Base-by-base conservation (phyloP, 2,329 filamentous ascomycete genomes). In the Fusarium clavum region DNA sequence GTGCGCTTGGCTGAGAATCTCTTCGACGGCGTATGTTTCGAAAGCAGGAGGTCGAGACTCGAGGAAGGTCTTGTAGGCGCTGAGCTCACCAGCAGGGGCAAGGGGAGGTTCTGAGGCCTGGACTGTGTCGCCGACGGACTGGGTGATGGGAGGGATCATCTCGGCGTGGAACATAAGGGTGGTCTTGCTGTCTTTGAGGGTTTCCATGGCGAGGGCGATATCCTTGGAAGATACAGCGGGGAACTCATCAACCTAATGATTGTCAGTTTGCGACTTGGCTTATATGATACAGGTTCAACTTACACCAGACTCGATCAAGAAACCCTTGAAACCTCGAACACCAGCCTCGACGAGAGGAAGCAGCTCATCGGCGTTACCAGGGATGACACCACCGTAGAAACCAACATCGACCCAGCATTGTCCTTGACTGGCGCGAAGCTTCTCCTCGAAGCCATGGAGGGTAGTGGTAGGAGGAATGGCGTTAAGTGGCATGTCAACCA, bases 341-440 rank as follows among this genome's bases (percentile, higher is more conserved):
- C 96, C 96, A 43, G 90, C 92, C 60, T 93, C 87, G 1, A 98
- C 92, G 6, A 99, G 85, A 1, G 90, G 91, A 73, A 93, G 89
- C 58, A 99, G 83, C 76, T 98, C 90, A 13, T 87, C 80, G 5
- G 90, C 88, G 77, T 99, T 99, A 3, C 95, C 96, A 6, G 96
- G 96, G 49, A 99, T 90, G 41, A 98, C 90, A 32, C 96, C 96
- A 27, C 96, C 96, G 78, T 98, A 98, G 81, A 99, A 98, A 30
- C 94, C 96, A n/a, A 98, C 94, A 75, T 98, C 96, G 27, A 98
- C 94, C 95, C 95, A 99, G 82, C 95, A 97, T 82, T 98, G 92
- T 34, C 92, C 94, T 66, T 88, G 81, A 43, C 94, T 94, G 25
- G 96, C 96, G 29, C 88, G 87, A 48, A 97, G 85, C 85, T 99